A percentile compares a stretch with the other conserved stretches of the same genome.
phyloP scores from a whole-genome alignment of 179 eudicot genomes.

The Kewa caespitosa region DNA sequence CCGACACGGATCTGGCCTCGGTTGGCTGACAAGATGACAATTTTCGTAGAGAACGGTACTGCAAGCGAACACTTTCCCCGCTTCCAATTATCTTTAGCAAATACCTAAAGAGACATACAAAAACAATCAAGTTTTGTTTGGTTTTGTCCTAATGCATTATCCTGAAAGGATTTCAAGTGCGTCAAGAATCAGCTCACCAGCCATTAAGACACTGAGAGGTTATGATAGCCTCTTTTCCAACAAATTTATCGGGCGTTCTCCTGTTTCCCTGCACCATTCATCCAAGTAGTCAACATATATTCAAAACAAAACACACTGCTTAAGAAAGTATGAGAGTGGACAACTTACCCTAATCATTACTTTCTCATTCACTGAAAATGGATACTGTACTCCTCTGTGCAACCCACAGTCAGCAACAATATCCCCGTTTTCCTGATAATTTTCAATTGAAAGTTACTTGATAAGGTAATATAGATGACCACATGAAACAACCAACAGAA shows the following conservation, averaged over 20 bases:
- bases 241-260: constrained; percentile 90
- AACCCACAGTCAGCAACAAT: constrained; percentile 44
- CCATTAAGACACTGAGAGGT: constrained; percentile 93
- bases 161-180: too few relatives aligned
- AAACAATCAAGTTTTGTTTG: too few relatives aligned
- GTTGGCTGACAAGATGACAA: constrained; percentile 31
- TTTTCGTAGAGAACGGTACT: constrained; percentile 72
- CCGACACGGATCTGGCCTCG: constrained; percentile 41
- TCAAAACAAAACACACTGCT: background rate
- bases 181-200: constrained; percentile 60
- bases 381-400: constrained; percentile 70
- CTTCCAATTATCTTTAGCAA: constrained; percentile 58
- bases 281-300: constrained; percentile 12
- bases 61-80: constrained; percentile 73
- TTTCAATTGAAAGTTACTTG: background rate
- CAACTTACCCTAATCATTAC: constrained; percentile 69
- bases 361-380: constrained; percentile 77
- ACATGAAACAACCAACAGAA: background rate
- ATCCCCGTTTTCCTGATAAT: constrained; percentile 67
- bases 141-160: too few relatives aligned
- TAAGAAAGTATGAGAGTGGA: background rate
- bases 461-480: background rate
- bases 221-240: constrained; percentile 90
- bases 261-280: constrained; percentile 68
- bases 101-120: constrained; percentile 43